Percentiles rank a stretch among this genome's conserved stretches.
Conservation (phyloP, 495 filamentous ascomycete species). For the Hypoxylon perforatum region DNA sequence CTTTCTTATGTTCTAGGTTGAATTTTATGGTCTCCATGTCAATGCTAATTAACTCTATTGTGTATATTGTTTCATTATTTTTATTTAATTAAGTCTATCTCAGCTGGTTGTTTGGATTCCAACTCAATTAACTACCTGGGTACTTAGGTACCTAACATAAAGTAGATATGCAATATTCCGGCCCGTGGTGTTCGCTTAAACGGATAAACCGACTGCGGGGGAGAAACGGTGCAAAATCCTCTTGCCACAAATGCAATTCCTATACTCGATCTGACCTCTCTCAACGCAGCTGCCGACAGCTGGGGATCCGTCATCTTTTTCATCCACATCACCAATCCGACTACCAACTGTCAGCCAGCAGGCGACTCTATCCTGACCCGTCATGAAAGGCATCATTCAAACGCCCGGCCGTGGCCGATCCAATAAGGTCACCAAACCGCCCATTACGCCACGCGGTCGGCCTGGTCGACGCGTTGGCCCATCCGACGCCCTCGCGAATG, state of each 20-base stretch:
- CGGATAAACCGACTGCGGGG: no score
- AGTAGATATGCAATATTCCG: no score
- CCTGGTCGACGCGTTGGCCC: constrained; percentile 42
- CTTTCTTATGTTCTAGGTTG: no score
- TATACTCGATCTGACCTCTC: background rate
- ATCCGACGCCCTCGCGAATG: constrained; percentile 32
- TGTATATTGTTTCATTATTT: background rate
- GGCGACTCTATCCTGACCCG: constrained; percentile 36
- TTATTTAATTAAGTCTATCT: no score
- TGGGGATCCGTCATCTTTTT: constrained; percentile 32
- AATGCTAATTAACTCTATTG: constrained; percentile 5
- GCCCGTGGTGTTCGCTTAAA: no score
- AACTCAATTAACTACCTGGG: no score
- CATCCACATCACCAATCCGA: constrained; percentile 41
- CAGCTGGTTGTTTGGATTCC: no score
- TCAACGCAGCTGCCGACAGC: constrained; percentile 43
- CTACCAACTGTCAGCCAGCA: constrained; percentile 52
- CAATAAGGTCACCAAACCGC: constrained; percentile 56
- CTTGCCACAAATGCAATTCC: no score
- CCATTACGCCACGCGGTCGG: constrained; percentile 30
- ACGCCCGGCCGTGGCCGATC: constrained; percentile 50
- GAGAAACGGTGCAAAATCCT: no score
- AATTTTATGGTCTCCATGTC: no score
- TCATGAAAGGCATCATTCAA: constrained; percentile 49
- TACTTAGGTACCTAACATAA: constrained; percentile 3